A percentile compares a stretch with the other conserved stretches of the same genome.
phyloP scores from a whole-genome alignment of 306 rosid species.

The Cicer yamashitae region DNA sequence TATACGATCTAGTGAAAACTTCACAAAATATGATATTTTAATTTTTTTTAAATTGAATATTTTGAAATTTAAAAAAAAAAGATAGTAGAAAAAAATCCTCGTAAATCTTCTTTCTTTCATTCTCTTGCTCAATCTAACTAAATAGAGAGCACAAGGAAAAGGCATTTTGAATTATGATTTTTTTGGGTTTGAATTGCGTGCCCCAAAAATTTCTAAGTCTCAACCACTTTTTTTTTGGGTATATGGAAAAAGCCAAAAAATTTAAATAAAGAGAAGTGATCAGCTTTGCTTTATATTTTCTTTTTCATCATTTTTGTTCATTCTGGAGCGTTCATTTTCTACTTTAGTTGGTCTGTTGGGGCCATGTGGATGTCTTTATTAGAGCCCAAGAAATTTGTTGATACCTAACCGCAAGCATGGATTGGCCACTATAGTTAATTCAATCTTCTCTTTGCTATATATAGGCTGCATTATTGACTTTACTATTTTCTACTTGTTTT shows the following conservation, averaged over 20 bases:
- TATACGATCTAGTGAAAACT: no score
- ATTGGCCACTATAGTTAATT: conserved; percentile 17
- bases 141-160: not conserved
- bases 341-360: not conserved
- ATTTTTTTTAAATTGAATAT: no score
- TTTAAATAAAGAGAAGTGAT: conserved; percentile 15
- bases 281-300: not conserved
- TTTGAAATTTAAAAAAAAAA: no score
- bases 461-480: no score
- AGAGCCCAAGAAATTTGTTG: not conserved
- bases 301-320: not conserved
- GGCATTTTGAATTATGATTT: not conserved
- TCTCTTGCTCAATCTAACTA: not conserved
- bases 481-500: no score
- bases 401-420: conserved; percentile 35
- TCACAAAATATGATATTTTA: no score
- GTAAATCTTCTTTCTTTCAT: not conserved
- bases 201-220: not conserved
- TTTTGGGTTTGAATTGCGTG: conserved; percentile 15
- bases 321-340: conserved; percentile 7
- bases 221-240: not conserved
- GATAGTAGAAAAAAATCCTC: no score
- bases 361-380: conserved; percentile 36
- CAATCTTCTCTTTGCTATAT: not conserved
- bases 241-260: not conserved